phyloP scores from a whole-genome alignment of 148 eudicot genomes.

The Chenopodium album region DNA sequence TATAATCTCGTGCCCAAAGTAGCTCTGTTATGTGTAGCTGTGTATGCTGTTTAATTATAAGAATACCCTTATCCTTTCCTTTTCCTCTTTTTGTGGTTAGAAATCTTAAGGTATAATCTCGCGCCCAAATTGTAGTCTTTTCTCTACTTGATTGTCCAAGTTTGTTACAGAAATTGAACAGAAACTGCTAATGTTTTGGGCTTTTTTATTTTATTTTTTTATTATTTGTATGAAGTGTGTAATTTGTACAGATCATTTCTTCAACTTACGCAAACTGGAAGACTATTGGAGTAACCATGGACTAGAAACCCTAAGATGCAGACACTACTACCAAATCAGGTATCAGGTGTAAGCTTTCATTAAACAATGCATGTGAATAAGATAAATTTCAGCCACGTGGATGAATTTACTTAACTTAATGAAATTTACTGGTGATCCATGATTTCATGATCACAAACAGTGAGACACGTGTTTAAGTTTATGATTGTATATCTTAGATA shows the following conservation, averaged over 20 bases:
- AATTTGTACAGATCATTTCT: conserved; percentile 2
- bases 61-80: background rate
- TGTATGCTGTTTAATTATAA: background rate
- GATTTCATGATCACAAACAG: background rate
- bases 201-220: background rate
- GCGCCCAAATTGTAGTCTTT: too few species aligned
- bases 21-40: background rate
- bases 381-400: background rate
- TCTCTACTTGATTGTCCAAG: conserved; percentile 15
- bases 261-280: background rate
- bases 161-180: conserved; percentile 18
- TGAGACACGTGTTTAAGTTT: background rate
- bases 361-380: background rate
- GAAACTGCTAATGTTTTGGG: conserved; percentile 13
- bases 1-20: background rate
- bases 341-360: conserved; percentile 2
- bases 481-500: background rate
- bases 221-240: background rate
- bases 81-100: conserved; percentile 1
- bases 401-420: background rate
- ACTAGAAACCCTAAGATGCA: background rate
- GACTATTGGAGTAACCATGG: conserved; percentile 5
- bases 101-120: too few species aligned
- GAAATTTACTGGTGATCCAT: background rate
- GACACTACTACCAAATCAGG: conserved; percentile 13